phyloP scores from a whole-genome alignment of 257 asterid species.

The Fraxinus excelsior region DNA sequence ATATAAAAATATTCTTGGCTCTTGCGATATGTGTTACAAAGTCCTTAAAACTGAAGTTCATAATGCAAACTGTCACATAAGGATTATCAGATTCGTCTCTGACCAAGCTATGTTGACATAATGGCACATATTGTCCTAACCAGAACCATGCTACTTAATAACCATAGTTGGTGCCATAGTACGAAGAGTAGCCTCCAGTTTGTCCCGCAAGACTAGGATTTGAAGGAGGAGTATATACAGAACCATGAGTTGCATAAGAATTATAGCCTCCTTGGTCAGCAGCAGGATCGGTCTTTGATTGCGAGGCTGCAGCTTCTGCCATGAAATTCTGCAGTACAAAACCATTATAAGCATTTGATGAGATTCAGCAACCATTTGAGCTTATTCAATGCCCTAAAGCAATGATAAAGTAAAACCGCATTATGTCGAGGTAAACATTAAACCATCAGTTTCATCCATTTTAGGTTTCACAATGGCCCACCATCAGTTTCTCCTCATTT shows the following conservation, averaged over 20 bases:
- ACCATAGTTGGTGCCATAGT: conserved; percentile 73
- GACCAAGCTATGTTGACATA: conserved; percentile 6
- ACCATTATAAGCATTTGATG: not conserved
- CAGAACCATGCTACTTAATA: conserved; percentile 40
- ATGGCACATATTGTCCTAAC: not conserved
- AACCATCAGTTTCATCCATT: no score
- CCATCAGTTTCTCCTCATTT: no score
- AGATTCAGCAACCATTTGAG: not conserved
- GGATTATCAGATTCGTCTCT: conserved; percentile 17
- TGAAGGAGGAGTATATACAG: conserved; percentile 58
- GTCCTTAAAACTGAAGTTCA: not conserved
- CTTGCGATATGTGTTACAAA: not conserved
- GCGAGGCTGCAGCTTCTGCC: conserved; percentile 81
- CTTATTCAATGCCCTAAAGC: not conserved
- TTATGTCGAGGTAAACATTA: not conserved
- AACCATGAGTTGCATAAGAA: conserved; percentile 53
- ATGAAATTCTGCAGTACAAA: conserved; percentile 68
- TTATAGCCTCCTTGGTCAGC: conserved; percentile 62
- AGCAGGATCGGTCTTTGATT: conserved; percentile 50
- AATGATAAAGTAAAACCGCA: no score
- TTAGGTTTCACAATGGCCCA: no score
- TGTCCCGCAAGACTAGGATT: conserved; percentile 58
- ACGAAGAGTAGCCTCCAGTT: conserved; percentile 71
- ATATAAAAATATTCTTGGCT: not conserved
- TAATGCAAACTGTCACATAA: conserved; percentile 14